phyloP scores from a whole-genome alignment of 805 yeast genomes.

The Groenewaldozyma salmanticensis region DNA sequence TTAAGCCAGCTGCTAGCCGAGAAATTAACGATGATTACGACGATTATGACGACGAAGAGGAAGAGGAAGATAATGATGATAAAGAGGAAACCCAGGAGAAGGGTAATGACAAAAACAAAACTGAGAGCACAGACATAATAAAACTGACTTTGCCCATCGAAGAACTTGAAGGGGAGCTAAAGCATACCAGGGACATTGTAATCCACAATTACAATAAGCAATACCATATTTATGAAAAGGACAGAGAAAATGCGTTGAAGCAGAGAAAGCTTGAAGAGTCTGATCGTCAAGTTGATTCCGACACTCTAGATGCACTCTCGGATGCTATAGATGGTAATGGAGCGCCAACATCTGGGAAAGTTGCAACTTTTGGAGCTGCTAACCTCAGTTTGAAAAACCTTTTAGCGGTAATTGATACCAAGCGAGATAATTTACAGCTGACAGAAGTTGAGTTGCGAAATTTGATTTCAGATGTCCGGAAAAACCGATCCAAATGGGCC shows the following conservation, averaged over 20 bases:
- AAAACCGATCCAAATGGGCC: slow-evolving; percentile 96
- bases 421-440: slow-evolving; percentile 60
- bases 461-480: slow-evolving; percentile 83
- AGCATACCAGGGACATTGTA: slow-evolving; percentile 13
- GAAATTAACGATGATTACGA: slow-evolving; percentile 28
- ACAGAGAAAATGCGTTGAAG: slow-evolving; percentile 62
- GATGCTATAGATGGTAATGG: slow-evolving; percentile 15
- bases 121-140: background rate
- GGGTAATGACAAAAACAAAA: background rate
- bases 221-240: slow-evolving; percentile 60
- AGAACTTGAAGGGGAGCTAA: slow-evolving; percentile 6
- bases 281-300: slow-evolving; percentile 49
- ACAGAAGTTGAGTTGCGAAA: slow-evolving; percentile 78
- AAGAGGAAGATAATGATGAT: slow-evolving; percentile 26
- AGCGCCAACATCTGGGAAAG: slow-evolving; percentile 2
- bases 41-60: slow-evolving; percentile 33
- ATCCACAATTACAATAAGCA: slow-evolving; percentile 36
- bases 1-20: slow-evolving; percentile 21
- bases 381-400: slow-evolving; percentile 72
- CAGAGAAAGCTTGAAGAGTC: slow-evolving; percentile 71
- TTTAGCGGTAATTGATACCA: slow-evolving; percentile 64
- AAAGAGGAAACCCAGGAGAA: slow-evolving; percentile 13
- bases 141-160: slow-evolving; percentile 1
- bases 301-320: slow-evolving; percentile 15
- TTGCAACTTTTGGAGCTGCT: slow-evolving; percentile 53